phyloP scores from a whole-genome alignment of 1,139 yeast species.

The Blastobotrys aristatus region DNA sequence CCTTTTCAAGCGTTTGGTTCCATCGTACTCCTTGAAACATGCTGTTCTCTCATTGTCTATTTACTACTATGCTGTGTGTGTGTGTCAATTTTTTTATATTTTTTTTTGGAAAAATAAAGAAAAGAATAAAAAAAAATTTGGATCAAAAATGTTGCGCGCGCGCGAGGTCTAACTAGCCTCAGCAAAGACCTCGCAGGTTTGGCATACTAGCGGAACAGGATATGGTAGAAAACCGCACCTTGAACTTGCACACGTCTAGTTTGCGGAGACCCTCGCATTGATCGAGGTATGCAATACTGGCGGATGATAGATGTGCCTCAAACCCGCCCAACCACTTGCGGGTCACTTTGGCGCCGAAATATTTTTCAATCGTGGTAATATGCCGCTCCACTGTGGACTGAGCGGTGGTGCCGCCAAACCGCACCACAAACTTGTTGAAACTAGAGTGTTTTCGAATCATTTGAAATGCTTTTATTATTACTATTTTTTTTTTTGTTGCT shows the following conservation, averaged over 20 bases:
- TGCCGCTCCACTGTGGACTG: not conserved
- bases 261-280: not conserved
- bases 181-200: not conserved
- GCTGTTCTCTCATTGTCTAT: no score
- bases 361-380: not conserved
- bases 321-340: conserved; percentile 8
- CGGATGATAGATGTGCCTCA: not conserved
- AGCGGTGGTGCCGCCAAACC: conserved; percentile 1
- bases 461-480: no score
- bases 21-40: no score
- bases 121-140: not conserved
- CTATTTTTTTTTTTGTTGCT: no score
- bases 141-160: not conserved
- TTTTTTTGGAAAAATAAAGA: no score
- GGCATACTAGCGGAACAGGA: not conserved
- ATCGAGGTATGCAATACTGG: not conserved
- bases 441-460: not conserved
- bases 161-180: not conserved
- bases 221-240: not conserved
- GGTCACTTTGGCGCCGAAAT: not conserved
- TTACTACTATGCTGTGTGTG: no score
- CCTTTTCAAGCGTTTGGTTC: no score
- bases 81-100: no score
- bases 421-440: not conserved
- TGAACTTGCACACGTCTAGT: not conserved